phyloP scores from a whole-genome alignment of 345 rosid species.

The Mangifera indica region DNA sequence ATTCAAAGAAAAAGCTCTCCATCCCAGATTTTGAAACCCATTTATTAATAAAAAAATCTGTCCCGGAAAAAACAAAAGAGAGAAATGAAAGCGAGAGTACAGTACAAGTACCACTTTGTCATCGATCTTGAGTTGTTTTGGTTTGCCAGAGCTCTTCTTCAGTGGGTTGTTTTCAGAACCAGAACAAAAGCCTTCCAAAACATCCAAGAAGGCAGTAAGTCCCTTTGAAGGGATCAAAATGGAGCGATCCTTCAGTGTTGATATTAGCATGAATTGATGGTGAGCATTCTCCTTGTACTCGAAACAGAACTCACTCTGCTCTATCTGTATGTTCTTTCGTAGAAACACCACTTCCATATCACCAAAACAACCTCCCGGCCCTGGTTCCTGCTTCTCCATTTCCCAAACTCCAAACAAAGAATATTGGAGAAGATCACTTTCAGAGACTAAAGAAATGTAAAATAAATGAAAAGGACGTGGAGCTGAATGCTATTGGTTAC shows the following conservation, averaged over 20 bases:
- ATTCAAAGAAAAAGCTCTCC: not conserved
- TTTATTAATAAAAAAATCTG: too few relatives aligned
- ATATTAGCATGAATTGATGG: not conserved
- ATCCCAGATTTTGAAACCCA: not conserved
- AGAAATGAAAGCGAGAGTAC: not conserved
- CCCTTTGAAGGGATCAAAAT: slow-evolving; percentile 10
- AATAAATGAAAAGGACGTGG: not conserved
- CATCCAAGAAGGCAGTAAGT: slow-evolving; percentile 1
- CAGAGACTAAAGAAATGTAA: not conserved
- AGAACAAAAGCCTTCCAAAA: not conserved
- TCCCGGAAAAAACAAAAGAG: not conserved
- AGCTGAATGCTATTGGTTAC: not conserved
- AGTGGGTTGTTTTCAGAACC: not conserved
- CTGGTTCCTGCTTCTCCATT: not conserved
- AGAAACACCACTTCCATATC: slow-evolving; percentile 8
- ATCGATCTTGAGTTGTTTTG: slow-evolving; percentile 3
- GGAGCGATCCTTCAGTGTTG: not conserved
- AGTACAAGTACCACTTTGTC: not conserved
- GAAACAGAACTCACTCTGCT: slow-evolving; percentile 8
- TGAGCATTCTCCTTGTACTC: slow-evolving; percentile 2
- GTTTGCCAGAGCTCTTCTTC: not conserved
- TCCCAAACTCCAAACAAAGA: not conserved
- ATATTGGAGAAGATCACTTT: not conserved
- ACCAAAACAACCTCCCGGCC: not conserved
- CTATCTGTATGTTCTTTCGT: not conserved